Conservation (phyloP, 805 yeast species). For the Nakazawaea ishiwadae region DNA sequence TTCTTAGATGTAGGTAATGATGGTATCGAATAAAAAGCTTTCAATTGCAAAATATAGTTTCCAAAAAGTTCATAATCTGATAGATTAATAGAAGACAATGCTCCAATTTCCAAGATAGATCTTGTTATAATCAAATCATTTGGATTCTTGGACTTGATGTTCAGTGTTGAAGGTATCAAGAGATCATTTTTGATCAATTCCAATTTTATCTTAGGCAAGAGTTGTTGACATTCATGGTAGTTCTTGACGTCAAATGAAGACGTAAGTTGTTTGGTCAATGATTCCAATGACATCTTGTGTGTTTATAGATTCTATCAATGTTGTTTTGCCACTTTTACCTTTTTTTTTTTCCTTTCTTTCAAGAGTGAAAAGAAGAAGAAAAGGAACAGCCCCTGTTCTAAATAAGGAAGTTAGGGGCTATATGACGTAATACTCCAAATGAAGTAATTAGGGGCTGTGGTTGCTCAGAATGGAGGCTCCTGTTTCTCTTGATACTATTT, state of each 20-base stretch:
- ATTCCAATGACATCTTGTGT: conserved; percentile 51
- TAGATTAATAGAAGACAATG: conserved; percentile 67
- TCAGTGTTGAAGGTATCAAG: conserved; percentile 60
- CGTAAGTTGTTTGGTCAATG: conserved; percentile 66
- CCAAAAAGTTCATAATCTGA: conserved; percentile 63
- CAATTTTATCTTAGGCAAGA: conserved; percentile 70
- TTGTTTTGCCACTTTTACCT: neutral
- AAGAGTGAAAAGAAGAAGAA: too few species aligned
- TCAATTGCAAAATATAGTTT: conserved; percentile 66
- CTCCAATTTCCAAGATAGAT: conserved; percentile 84
- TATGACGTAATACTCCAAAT: too few species aligned
- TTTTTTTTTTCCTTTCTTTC: neutral
- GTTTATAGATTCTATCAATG: neutral
- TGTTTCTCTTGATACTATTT: too few species aligned
- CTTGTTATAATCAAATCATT: conserved; percentile 76
- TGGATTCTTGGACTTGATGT: conserved; percentile 33
- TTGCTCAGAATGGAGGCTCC: too few species aligned
- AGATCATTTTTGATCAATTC: conserved; percentile 75
- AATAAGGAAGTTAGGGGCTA: neutral
- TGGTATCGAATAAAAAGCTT: conserved; percentile 60
- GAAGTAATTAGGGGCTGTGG: too few species aligned
- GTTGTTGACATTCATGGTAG: conserved; percentile 52
- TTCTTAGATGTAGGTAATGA: conserved; percentile 41
- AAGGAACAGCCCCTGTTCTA: neutral
- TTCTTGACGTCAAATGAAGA: conserved; percentile 57